Conservation (phyloP, 73 alveolate genomes). For the Tetrahymena borealis region DNA sequence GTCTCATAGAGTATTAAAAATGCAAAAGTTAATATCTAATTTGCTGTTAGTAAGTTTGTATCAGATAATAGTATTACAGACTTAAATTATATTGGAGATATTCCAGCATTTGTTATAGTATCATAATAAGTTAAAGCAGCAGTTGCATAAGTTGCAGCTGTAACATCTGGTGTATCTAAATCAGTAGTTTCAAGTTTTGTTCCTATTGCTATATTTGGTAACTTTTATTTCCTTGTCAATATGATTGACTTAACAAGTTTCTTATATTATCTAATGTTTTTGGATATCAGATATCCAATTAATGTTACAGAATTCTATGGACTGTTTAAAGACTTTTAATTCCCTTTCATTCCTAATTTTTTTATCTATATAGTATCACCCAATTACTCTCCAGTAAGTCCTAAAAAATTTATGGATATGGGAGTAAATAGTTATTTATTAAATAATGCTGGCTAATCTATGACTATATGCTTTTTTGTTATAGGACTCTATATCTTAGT, state of each 20-base stretch:
- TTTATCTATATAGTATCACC: neutral
- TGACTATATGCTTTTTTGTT: neutral
- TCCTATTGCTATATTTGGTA: neutral
- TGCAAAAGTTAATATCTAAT: neutral
- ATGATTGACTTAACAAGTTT: neutral
- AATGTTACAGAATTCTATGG: neutral
- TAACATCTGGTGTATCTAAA: neutral
- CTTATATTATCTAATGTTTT: neutral
- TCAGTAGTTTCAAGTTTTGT: neutral
- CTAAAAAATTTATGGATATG: neutral
- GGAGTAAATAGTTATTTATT: neutral
- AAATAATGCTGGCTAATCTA: neutral
- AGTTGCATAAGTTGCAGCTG: neutral
- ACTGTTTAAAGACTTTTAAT: neutral
- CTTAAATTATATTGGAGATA: neutral
- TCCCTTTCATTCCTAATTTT: neutral
- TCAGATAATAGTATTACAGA: neutral
- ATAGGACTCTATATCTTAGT: neutral
- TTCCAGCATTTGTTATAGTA: neutral
- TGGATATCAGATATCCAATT: neutral
- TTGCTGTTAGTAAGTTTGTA: neutral
- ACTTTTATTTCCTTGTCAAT: neutral
- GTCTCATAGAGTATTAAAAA: neutral
- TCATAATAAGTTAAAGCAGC: neutral
- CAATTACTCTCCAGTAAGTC: neutral